These are phyloP conservation scores for Malus orientalis DNA, from an alignment of 306 rosid genomes.

Conservation along the genomic window DNA sequence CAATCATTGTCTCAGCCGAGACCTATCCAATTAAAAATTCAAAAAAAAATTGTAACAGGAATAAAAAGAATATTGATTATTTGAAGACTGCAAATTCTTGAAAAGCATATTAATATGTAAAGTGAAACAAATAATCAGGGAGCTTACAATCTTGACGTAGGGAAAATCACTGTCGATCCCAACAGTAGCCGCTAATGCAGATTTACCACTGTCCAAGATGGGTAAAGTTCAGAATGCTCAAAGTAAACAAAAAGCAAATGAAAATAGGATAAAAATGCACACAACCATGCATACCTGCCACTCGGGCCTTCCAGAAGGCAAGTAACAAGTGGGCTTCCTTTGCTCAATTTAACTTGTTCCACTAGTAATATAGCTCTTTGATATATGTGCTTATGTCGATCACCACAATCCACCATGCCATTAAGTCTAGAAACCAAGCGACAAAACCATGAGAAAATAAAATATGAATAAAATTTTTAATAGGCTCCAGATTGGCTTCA, in stretches of 20 bases:
- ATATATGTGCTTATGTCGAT: conserved; percentile 69
- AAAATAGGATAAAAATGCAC: neutral
- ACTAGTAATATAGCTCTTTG: conserved; percentile 79
- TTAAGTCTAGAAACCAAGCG: conserved; percentile 48
- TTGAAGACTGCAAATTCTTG: conserved; percentile 6
- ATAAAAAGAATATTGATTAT: neutral
- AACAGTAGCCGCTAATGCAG: conserved; percentile 87
- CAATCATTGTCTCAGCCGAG: conserved; percentile 92
- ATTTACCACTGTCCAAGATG: conserved; percentile 75
- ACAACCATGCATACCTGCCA: conserved; percentile 58
- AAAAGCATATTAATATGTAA: neutral
- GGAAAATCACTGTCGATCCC: conserved; percentile 97
- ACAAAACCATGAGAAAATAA: conserved; percentile 1
- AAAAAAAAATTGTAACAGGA: conserved; percentile 5
- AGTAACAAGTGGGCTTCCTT: conserved; percentile 88
- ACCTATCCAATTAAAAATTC: conserved; percentile 38
- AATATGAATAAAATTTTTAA: neutral
- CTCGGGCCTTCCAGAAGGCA: conserved; percentile 94
- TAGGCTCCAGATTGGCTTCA: neutral
- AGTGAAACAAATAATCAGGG: conserved; percentile 4
- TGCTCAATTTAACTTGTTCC: conserved; percentile 93
- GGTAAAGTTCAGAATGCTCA: conserved; percentile 25
- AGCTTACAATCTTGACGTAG: conserved; percentile 93
- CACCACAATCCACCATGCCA: conserved; percentile 91
- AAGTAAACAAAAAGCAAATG: conserved; percentile 16